Percentiles rank a stretch among this genome's conserved stretches.
phyloP scores from a whole-genome alignment of 176 grass and related monocot genomes.

The Coix lacrymajobi region DNA sequence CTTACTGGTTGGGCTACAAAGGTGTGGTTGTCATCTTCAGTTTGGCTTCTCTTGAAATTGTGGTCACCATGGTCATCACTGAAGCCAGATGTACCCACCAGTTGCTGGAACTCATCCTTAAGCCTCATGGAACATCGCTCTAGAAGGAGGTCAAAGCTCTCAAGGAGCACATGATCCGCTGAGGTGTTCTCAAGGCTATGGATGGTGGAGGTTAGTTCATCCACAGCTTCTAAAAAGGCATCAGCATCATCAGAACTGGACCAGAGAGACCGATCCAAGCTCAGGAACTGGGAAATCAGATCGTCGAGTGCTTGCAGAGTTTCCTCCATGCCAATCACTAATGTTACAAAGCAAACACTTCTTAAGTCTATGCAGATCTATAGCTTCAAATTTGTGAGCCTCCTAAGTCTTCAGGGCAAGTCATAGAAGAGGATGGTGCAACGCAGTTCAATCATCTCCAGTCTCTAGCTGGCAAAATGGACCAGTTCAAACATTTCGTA shows the following conservation, averaged over 20 bases:
- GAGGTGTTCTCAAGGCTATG: constrained; percentile 19
- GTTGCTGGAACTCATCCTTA: constrained; percentile 30
- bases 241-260: constrained; percentile 35
- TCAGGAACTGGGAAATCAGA: constrained; percentile 40
- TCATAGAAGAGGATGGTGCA: neutral
- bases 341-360: neutral
- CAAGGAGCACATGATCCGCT: constrained; percentile 27
- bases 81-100: constrained; percentile 23
- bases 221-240: constrained; percentile 45
- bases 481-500: constrained; percentile 25
- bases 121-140: constrained; percentile 40
- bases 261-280: constrained; percentile 35
- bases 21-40: constrained; percentile 8
- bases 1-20: constrained; percentile 30
- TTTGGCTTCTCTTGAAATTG: constrained; percentile 1
- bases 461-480: constrained; percentile 19
- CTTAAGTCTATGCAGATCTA: constrained; percentile 12
- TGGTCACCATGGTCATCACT: neutral
- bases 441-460: constrained; percentile 6
- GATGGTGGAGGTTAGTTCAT: constrained; percentile 46
- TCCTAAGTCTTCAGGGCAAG: neutral
- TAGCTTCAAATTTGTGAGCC: constrained; percentile 16
- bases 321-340: constrained; percentile 27
- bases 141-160: constrained; percentile 38
- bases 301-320: constrained; percentile 32